Evolutionary conservation across 371 early-diverging fungal species (phyloP), one percentile per base, ranked within the genome.

Genomic region (Amoeboaphelidium protococcarum): DNA sequence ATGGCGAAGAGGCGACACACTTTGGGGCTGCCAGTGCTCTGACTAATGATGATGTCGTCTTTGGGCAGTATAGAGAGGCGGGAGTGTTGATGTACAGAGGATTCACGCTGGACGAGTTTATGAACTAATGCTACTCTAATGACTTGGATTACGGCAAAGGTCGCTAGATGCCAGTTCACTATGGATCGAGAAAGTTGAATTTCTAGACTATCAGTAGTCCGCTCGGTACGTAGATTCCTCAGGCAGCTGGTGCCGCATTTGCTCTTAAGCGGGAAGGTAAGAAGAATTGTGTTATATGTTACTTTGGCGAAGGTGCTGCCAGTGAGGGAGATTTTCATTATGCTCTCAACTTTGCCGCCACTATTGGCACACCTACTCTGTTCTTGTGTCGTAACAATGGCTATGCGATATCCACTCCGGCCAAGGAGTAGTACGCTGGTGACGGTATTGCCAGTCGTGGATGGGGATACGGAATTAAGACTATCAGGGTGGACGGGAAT

Each of bases 341-440:
- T 3, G 95, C 86, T 4, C 60, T 95, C 47, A 95, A 95, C 62
- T 84, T 95, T 72, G 91, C 95, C 0, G 78, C 94, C 13, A 91
- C 92, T 0, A 68, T 80, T 25, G 78, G 74, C 27, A 69, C 80
- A 41, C 95, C 95, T 1, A 82, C 79, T 24, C 75, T 95, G 42
- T 95, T 87, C 59, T 83, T 89, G 60, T 94, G 94, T 80, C 80
- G 96, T 42, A 95, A 95, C 71, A 95, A 95, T 63, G 94, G 94
- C 3, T 95, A 78, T 60, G 94, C 96, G 25, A 95, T 95, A 42
- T 94, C 94, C 0, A 95, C 96, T 0, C 94, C 92, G 12, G 68
- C 81, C 10, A 60, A 68, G 40, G 92, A 95, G 50, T 94, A 95
- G 66, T 95, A 90, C 61, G 72, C 78, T 50, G 95, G 95, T 21